These are phyloP conservation scores for Rhodamnia argentea DNA, from an alignment of 345 rosid genomes.

Conservation along the genomic window DNA sequence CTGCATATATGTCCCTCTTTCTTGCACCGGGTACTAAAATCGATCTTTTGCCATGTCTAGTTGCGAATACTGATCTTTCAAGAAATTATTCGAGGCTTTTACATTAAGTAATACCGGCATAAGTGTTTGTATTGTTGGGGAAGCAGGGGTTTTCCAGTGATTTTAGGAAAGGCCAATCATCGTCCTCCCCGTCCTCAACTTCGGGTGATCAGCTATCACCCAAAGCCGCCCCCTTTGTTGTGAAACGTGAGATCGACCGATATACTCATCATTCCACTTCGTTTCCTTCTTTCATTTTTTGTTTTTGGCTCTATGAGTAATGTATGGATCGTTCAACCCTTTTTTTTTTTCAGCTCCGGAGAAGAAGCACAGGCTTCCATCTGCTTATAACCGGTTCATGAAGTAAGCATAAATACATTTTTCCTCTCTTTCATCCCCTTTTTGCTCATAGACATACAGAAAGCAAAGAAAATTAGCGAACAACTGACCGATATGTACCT, in stretches of 20 bases:
- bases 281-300: neutral
- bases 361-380: constrained; percentile 99
- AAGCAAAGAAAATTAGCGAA: neutral
- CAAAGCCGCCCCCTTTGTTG: constrained; percentile 65
- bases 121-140: constrained; percentile 12
- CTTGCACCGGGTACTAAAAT: neutral
- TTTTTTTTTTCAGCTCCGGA: constrained; percentile 65
- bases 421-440: neutral
- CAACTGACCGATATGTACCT: neutral
- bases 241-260: constrained; percentile 48
- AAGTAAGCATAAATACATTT: constrained; percentile 31
- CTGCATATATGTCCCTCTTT: neutral
- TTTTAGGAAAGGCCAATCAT: constrained; percentile 50
- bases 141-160: constrained; percentile 56
- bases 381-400: constrained; percentile 98
- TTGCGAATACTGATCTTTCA: neutral
- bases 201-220: constrained; percentile 77
- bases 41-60: neutral
- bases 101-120: neutral
- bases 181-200: constrained; percentile 66
- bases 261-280: neutral
- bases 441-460: neutral
- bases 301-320: neutral
- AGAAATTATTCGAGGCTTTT: neutral
- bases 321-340: neutral